Base-by-base conservation (phyloP, 345 rosid genomes). In the Lagerstroemia speciosa region DNA sequence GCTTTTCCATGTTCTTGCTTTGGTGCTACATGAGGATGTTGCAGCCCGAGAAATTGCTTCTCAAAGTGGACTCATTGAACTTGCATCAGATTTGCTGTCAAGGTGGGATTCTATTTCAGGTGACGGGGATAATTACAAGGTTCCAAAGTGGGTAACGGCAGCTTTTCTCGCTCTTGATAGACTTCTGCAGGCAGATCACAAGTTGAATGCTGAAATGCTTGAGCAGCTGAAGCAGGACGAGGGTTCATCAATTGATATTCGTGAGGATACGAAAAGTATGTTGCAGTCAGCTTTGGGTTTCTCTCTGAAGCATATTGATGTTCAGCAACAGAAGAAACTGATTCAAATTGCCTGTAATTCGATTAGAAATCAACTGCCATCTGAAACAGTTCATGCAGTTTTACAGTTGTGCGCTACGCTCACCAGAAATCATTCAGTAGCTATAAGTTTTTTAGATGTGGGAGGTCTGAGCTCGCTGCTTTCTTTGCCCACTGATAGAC, bases 81-180 rank as follows among this genome's bases (percentile, higher is more conserved):
- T 86, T 78, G 91, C 78, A 10, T 78, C 79, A 27, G 87, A 91
- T 84, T 69, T 91, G 67, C 97, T 93, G 64, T 80, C 86, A 40
- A 78, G 79, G 43, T 93, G 98, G 98, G 86, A 82, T 73, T 77
- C 88, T 77, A 83, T 78, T 71, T 72, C 77, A 70, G 84, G 72
- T 65, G 85, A 77, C 27, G 72, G 69, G 68, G 92, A 81, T 65
- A 86, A 83, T 36, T n/a, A 17, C 24, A 81, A 76, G 73, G 93
- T 81, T 80, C 94, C 94, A 38, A 93, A 89, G 84, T 93, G 98
- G 97, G 89, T 91, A 69, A 87, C 97, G 38, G 88, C 96, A 62
- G 94, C 93, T 74, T 93, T 91, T 86, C 92, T 93, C 78, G 89
- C 97, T 65, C 76, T 91, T 68, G 98, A 93, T 84, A 87, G 89